These are phyloP conservation scores for Prunus mira DNA, from an alignment of 306 rosid species.

Conservation along the genomic window DNA sequence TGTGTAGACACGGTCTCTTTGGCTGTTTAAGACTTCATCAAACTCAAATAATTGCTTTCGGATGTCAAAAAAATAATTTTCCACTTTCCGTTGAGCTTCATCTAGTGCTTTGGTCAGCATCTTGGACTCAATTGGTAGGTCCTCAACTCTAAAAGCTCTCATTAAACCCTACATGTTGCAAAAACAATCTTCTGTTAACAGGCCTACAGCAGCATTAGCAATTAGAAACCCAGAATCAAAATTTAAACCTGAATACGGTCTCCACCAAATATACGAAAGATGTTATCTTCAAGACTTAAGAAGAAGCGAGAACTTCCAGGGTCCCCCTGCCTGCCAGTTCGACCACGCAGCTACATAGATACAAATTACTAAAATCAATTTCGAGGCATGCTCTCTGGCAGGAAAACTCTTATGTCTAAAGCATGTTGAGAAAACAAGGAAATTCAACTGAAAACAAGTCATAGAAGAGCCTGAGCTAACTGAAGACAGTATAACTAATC, in stretches of 20 bases:
- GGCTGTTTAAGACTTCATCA: slow-evolving; percentile 95
- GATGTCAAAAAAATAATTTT: slow-evolving; percentile 92
- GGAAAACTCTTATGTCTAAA: slow-evolving; percentile 3
- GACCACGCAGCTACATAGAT: slow-evolving; percentile 74
- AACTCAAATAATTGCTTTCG: slow-evolving; percentile 94
- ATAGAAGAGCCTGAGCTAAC: slow-evolving; percentile 5
- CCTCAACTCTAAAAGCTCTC: slow-evolving; percentile 97
- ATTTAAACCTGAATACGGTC: slow-evolving; percentile 81
- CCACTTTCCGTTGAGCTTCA: slow-evolving; percentile 98
- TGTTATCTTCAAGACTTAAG: slow-evolving; percentile 95
- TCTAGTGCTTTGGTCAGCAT: slow-evolving; percentile 98
- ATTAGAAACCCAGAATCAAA: slow-evolving; percentile 20
- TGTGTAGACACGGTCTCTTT: slow-evolving; percentile 88
- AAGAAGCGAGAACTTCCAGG: slow-evolving; percentile 98
- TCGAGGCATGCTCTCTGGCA: slow-evolving; percentile 15
- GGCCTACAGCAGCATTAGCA: slow-evolving; percentile 21
- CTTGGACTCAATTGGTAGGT: slow-evolving; percentile 93
- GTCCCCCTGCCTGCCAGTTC: slow-evolving; percentile 97
- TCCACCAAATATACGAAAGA: slow-evolving; percentile 95
- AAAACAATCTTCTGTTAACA: slow-evolving; percentile 11
- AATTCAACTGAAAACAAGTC: not conserved
- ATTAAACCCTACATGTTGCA: slow-evolving; percentile 73
- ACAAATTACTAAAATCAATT: slow-evolving; percentile 22
- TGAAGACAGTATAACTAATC: slow-evolving; percentile 2
- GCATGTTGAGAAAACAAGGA: slow-evolving; percentile 2